These are phyloP conservation scores for Malus domestica DNA, from an alignment of 306 rosid genomes.

Conservation along the genomic window ASM211411v1 NC_041796.1:4719001-4719500, in stretches of 20 bases:
- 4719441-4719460: conserved; percentile 40
- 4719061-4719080: neutral
- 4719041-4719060: neutral
- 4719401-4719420: conserved; percentile 63
- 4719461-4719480: conserved; percentile 13
- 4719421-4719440: conserved; percentile 50
- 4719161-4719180: conserved; percentile 29
- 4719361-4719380: conserved; percentile 43
- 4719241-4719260: too few relatives aligned
- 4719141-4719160: neutral
- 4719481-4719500: conserved; percentile 38
- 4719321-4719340: conserved; percentile 84
- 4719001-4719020: too few relatives aligned
- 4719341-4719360: conserved; percentile 37
- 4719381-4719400: conserved; percentile 54
- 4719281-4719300: conserved; percentile 46
- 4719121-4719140: neutral
- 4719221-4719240: neutral
- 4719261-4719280: neutral
- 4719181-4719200: conserved; percentile 45
- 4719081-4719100: neutral
- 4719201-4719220: neutral
- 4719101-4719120: neutral
- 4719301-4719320: conserved; percentile 65
- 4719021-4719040: neutral